A percentile compares a stretch with the other conserved stretches of the same genome.
Conservation (phyloP, 1,284 basidiomycete species). For the Caloboletus firmus region DNA sequence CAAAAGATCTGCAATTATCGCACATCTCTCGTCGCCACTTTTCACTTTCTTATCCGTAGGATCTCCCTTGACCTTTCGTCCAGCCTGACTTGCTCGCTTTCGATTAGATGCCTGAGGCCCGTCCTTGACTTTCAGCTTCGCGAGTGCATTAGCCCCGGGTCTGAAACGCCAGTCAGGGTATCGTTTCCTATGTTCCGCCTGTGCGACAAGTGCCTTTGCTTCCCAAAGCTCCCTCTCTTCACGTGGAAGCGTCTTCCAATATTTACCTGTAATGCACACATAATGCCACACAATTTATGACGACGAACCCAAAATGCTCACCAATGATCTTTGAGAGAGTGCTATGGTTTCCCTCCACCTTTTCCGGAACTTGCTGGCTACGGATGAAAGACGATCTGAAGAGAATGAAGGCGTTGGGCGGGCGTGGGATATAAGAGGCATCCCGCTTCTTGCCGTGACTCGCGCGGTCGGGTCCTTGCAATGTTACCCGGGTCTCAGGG, state of each 20-base stretch:
- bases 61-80: slow-evolving; percentile 40
- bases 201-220: slow-evolving; percentile 69
- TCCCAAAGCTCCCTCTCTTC: slow-evolving; percentile 73
- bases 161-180: slow-evolving; percentile 79
- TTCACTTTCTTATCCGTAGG: slow-evolving; percentile 27
- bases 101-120: slow-evolving; percentile 30
- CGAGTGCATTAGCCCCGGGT: slow-evolving; percentile 55
- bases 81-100: slow-evolving; percentile 40
- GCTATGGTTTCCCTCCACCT: slow-evolving; percentile 78
- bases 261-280: slow-evolving; percentile 43
- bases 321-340: slow-evolving; percentile 65
- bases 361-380: slow-evolving; percentile 70
- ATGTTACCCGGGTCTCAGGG: slow-evolving; percentile 12
- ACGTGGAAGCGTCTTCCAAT: slow-evolving; percentile 60
- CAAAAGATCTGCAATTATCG: slow-evolving; percentile 51
- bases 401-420: slow-evolving; percentile 93
- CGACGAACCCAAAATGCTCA: slow-evolving; percentile 24
- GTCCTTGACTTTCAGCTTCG: slow-evolving; percentile 48
- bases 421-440: slow-evolving; percentile 78
- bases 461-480: slow-evolving; percentile 29
- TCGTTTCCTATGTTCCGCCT: slow-evolving; percentile 72
- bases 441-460: slow-evolving; percentile 50
- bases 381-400: slow-evolving; percentile 88
- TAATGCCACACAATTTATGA: not conserved
- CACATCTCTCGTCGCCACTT: slow-evolving; percentile 37